Percentiles rank a stretch among this genome's conserved stretches.
Evolutionary conservation across 352 stramenopile species (phyloP).

Genomic region (Phytophthora parvispora): DNA sequence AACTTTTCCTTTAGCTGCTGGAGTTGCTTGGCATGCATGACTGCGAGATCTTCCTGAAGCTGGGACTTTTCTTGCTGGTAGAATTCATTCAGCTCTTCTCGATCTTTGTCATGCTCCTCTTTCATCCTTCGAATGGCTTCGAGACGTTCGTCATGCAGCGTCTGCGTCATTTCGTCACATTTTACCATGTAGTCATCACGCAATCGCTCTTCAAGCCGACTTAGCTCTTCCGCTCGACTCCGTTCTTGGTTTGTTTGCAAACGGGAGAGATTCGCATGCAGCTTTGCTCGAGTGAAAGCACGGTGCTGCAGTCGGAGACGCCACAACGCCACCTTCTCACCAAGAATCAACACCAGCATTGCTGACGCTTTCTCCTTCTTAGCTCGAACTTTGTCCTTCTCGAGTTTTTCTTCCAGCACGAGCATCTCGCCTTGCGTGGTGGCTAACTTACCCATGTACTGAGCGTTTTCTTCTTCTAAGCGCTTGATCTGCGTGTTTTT

Average conservation of each 20-base stretch:
- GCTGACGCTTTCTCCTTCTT: slow-evolving; percentile 43
- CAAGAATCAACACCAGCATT: slow-evolving; percentile 34
- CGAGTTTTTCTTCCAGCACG: slow-evolving; percentile 61
- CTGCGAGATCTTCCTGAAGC: slow-evolving; percentile 56
- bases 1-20: slow-evolving; percentile 36
- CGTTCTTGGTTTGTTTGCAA: slow-evolving; percentile 11
- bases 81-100: slow-evolving; percentile 59
- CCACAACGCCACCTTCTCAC: slow-evolving; percentile 20
- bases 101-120: slow-evolving; percentile 54
- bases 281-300: slow-evolving; percentile 30
- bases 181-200: slow-evolving; percentile 61
- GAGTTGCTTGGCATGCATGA: slow-evolving; percentile 34
- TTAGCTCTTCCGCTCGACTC: slow-evolving; percentile 30
- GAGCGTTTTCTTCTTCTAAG: slow-evolving; percentile 55
- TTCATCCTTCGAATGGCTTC: slow-evolving; percentile 55
- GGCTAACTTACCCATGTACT: slow-evolving; percentile 68
- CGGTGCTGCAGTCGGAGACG: slow-evolving; percentile 26
- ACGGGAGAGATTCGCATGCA: slow-evolving; percentile 1
- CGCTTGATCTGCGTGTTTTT: slow-evolving; percentile 63
- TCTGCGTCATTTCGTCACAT: slow-evolving; percentile 69
- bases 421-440: slow-evolving; percentile 66
- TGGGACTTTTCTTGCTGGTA: slow-evolving; percentile 71
- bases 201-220: slow-evolving; percentile 53
- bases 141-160: slow-evolving; percentile 57
- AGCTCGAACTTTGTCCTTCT: slow-evolving; percentile 31